Conservation (phyloP, 139 green algal genomes). For the Dunaliella primolecta region DNA sequence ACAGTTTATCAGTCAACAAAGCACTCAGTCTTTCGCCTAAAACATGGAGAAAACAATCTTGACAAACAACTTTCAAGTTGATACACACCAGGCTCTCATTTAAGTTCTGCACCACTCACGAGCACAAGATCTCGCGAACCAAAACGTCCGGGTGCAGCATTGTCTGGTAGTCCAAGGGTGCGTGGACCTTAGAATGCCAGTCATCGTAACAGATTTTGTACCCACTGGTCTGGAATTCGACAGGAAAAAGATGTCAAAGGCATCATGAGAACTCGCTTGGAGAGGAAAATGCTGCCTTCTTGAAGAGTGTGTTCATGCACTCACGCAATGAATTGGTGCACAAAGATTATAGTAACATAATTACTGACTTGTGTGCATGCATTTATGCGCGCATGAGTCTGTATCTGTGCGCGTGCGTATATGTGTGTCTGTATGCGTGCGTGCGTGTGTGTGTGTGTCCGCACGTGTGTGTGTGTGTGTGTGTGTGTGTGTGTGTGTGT, state of each 20-base stretch:
- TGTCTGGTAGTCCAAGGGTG: constrained; percentile 55
- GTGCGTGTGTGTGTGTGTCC: not conserved
- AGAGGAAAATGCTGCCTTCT: not conserved
- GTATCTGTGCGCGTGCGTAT: too few relatives aligned
- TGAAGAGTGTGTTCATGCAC: too few relatives aligned
- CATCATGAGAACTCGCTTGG: too few relatives aligned
- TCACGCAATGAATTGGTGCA: not conserved
- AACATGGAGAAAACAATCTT: too few relatives aligned
- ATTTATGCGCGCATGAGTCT: not conserved
- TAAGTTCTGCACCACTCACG: too few relatives aligned
- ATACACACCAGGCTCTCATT: too few relatives aligned
- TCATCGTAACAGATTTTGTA: constrained; percentile 69
- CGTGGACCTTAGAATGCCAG: constrained; percentile 72
- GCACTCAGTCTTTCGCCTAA: too few relatives aligned
- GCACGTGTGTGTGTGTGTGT: too few relatives aligned
- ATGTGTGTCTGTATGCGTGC: not conserved
- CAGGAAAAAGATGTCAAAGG: not conserved
- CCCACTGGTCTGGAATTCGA: constrained; percentile 37
- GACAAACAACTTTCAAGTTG: too few relatives aligned
- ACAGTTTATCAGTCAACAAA: too few relatives aligned
- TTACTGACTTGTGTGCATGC: not conserved
- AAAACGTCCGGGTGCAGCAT: constrained; percentile 48
- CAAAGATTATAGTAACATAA: not conserved
- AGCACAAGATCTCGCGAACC: constrained; percentile 45
- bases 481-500: too few relatives aligned